Percentiles rank a stretch among this genome's conserved stretches.
Evolutionary conservation across 2,329 filamentous ascomycete species (phyloP).

Genomic region (Xylariaceae sp.): DNA sequence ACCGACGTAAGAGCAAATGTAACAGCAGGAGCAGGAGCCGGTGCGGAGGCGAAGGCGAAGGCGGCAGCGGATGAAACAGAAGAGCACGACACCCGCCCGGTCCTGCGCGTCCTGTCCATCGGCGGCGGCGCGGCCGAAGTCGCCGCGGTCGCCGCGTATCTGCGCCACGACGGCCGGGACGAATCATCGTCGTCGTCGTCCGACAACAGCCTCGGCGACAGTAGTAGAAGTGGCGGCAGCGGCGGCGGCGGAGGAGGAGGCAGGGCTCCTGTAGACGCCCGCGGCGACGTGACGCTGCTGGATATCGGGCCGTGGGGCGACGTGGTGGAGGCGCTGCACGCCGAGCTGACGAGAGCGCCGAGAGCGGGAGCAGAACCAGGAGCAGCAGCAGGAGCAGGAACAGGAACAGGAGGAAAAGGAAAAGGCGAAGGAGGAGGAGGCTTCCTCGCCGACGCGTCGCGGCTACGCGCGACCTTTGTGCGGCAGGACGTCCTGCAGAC

Average conservation of each 20-base stretch:
- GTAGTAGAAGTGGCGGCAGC: background rate
- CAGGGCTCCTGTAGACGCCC: background rate
- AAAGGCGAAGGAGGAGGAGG: conserved; percentile 35
- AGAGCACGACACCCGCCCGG: background rate
- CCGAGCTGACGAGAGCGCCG: conserved; percentile 45
- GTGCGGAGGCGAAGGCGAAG: background rate
- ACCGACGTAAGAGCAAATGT: too few species aligned
- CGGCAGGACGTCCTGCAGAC: conserved; percentile 41
- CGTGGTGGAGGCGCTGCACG: conserved; percentile 52
- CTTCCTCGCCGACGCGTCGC: conserved; percentile 32
- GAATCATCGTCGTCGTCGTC: conserved; percentile 13
- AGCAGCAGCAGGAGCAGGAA: conserved; percentile 35
- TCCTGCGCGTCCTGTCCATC: conserved; percentile 37
- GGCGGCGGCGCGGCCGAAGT: conserved; percentile 58
- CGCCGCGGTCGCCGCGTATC: conserved; percentile 40
- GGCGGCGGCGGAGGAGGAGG: too few species aligned
- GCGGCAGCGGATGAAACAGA: background rate
- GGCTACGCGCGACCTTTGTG: conserved; percentile 34
- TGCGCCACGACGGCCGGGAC: too few species aligned
- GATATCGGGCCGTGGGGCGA: conserved; percentile 74
- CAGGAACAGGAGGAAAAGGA: conserved; percentile 46
- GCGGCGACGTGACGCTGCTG: conserved; percentile 52
- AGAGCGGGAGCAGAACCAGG: conserved; percentile 46
- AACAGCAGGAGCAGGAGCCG: too few species aligned
- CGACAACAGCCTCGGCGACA: conserved; percentile 3